These are phyloP conservation scores for Diutina siamensis DNA, from an alignment of 1,139 yeast genomes.

Conservation along the genomic window DNA sequence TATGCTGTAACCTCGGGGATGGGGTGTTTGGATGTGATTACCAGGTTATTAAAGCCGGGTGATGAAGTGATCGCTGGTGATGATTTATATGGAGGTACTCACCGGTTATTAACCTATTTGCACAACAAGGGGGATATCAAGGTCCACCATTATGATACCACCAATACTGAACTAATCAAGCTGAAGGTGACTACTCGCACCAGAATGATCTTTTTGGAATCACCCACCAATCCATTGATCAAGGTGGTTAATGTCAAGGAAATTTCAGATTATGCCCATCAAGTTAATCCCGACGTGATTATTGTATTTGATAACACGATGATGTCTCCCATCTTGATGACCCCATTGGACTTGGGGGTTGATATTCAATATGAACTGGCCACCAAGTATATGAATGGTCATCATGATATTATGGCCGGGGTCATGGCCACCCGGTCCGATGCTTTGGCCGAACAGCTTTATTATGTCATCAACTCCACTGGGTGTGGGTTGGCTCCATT, in stretches of 20 bases:
- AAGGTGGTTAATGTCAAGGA: slow-evolving; percentile 71
- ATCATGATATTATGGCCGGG: slow-evolving; percentile 95
- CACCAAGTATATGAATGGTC: slow-evolving; percentile 85
- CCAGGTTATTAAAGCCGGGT: slow-evolving; percentile 60
- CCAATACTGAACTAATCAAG: slow-evolving; percentile 50
- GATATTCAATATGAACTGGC: slow-evolving; percentile 91
- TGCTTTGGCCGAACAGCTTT: slow-evolving; percentile 55
- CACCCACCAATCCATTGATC: slow-evolving; percentile 87
- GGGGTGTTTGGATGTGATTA: slow-evolving; percentile 83
- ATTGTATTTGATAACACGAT: slow-evolving; percentile 91
- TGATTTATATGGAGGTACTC: slow-evolving; percentile 88
- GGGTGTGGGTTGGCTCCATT: slow-evolving; percentile 89
- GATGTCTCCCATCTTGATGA: slow-evolving; percentile 85
- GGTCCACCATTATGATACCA: slow-evolving; percentile 75
- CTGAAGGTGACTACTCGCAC: slow-evolving; percentile 42
- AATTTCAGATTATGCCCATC: slow-evolving; percentile 56
- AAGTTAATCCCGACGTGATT: slow-evolving; percentile 51
- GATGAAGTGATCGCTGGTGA: slow-evolving; percentile 88
- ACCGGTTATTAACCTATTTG: slow-evolving; percentile 68
- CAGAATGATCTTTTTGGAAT: slow-evolving; percentile 69
- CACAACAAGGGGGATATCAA: slow-evolving; percentile 54
- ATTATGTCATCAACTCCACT: slow-evolving; percentile 73
- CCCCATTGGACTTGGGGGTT: slow-evolving; percentile 76
- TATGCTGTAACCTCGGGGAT: slow-evolving; percentile 84
- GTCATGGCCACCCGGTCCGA: slow-evolving; percentile 60